Evolutionary conservation across 202 grass and related monocot genomes (phyloP).

Genomic region (Sporobolus alterniflorus): DNA sequence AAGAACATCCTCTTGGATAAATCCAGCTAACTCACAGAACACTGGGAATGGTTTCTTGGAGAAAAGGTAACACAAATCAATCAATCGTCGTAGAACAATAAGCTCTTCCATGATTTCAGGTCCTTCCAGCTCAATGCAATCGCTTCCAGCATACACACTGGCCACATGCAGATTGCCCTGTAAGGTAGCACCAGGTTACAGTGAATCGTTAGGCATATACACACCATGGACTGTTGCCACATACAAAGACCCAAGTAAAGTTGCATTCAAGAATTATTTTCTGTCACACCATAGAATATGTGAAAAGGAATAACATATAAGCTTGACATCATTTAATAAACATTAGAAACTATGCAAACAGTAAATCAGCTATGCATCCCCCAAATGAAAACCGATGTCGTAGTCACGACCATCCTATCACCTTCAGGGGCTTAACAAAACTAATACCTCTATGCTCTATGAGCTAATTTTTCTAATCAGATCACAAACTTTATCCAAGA

Average conservation of each 20-base stretch:
- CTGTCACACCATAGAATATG: not conserved
- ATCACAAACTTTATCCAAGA: not conserved
- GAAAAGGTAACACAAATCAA: constrained; percentile 90
- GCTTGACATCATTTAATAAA: constrained; percentile 13
- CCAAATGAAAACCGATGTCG: constrained; percentile 11
- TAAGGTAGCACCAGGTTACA: constrained; percentile 30
- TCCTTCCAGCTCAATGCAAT: constrained; percentile 77
- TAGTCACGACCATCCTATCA: constrained; percentile 8
- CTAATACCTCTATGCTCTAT: not conserved
- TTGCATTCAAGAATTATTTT: not conserved
- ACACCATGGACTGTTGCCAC: not conserved
- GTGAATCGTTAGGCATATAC: constrained; percentile 6
- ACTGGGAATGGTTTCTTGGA: constrained; percentile 90
- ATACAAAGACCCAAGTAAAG: not conserved
- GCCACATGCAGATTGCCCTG: constrained; percentile 86
- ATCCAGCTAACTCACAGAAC: constrained; percentile 82
- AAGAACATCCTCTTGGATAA: constrained; percentile 78
- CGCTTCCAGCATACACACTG: constrained; percentile 82
- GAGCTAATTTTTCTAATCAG: not conserved
- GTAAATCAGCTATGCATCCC: constrained; percentile 3
- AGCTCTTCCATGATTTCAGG: constrained; percentile 77
- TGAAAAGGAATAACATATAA: constrained; percentile 10
- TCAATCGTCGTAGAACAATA: constrained; percentile 74
- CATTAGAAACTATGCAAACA: not conserved
- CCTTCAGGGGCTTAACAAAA: not conserved